phyloP scores from a whole-genome alignment of 2,329 filamentous ascomycete species.

The Aspergillus felis region DNA sequence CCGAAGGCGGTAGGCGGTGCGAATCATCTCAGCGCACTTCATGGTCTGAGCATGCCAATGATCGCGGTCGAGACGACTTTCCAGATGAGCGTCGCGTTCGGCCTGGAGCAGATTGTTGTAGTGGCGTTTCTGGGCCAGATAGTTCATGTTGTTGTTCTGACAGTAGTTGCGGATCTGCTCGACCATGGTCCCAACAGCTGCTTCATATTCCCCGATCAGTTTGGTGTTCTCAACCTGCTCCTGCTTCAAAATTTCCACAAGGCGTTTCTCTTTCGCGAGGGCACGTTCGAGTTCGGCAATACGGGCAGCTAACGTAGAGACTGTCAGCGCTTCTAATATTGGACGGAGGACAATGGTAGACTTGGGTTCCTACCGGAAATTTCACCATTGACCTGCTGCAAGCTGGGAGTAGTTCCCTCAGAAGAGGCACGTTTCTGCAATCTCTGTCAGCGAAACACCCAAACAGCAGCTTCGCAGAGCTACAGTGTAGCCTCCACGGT shows the following conservation, averaged over 20 bases:
- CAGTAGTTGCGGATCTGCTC: slow-evolving; percentile 50
- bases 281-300: slow-evolving; percentile 48
- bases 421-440: slow-evolving; percentile 40
- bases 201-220: slow-evolving; percentile 47
- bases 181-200: slow-evolving; percentile 44
- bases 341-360: background rate
- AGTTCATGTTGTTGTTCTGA: slow-evolving; percentile 47
- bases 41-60: slow-evolving; percentile 48
- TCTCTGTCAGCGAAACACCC: slow-evolving; percentile 9
- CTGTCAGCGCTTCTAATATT: background rate
- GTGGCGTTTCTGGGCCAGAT: slow-evolving; percentile 44
- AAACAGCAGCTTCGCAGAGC: background rate
- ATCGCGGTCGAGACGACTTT: slow-evolving; percentile 47
- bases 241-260: slow-evolving; percentile 40
- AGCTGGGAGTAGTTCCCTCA: slow-evolving; percentile 35
- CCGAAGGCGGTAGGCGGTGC: slow-evolving; percentile 45
- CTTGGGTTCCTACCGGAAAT: slow-evolving; percentile 33
- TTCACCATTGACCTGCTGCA: slow-evolving; percentile 44
- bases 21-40: slow-evolving; percentile 47
- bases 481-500: background rate
- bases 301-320: slow-evolving; percentile 35
- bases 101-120: slow-evolving; percentile 49
- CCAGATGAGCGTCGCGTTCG: slow-evolving; percentile 47
- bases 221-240: slow-evolving; percentile 48
- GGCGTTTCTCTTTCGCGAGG: slow-evolving; percentile 43